Conservation (phyloP, 768 basidiomycete species). For the Termitomyces bulborhizus region DNA sequence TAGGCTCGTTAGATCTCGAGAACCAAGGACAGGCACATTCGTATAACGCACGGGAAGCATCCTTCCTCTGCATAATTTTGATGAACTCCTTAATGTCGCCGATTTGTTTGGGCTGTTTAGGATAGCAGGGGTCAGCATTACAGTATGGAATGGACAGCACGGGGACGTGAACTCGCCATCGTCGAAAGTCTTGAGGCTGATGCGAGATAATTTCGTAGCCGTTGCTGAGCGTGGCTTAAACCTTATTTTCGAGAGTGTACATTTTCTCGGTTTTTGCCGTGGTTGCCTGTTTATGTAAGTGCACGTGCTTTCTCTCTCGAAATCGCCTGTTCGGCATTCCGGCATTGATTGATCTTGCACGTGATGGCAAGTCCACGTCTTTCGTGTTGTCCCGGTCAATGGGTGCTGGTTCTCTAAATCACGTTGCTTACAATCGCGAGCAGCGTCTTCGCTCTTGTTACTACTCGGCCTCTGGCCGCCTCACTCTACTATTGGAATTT, state of each 20-base stretch:
- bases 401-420: not conserved
- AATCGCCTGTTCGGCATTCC: conserved; percentile 2
- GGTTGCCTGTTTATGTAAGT: not conserved
- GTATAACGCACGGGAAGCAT: conserved; percentile 79
- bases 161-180: conserved; percentile 28
- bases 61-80: conserved; percentile 94
- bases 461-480: conserved; percentile 5
- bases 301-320: not conserved
- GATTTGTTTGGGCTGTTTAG: conserved; percentile 87
- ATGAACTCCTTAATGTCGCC: conserved; percentile 98
- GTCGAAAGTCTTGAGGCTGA: conserved; percentile 31
- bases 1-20: conserved; percentile 3
- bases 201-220: conserved; percentile 15
- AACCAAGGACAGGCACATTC: not conserved
- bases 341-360: conserved; percentile 5
- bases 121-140: conserved; percentile 3
- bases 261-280: conserved; percentile 20
- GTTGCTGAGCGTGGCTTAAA: conserved; percentile 26
- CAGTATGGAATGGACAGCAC: not conserved
- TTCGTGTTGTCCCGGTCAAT: too few relatives aligned
- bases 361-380: conserved; percentile 2
- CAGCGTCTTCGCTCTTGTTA: not conserved
- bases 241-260: conserved; percentile 25
- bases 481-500: not conserved
- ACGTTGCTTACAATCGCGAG: not conserved